Evolutionary conservation across 2,329 filamentous ascomycete genomes (phyloP), one percentile per base, ranked within the genome.

Genomic region (Didymella lethalis): DNA sequence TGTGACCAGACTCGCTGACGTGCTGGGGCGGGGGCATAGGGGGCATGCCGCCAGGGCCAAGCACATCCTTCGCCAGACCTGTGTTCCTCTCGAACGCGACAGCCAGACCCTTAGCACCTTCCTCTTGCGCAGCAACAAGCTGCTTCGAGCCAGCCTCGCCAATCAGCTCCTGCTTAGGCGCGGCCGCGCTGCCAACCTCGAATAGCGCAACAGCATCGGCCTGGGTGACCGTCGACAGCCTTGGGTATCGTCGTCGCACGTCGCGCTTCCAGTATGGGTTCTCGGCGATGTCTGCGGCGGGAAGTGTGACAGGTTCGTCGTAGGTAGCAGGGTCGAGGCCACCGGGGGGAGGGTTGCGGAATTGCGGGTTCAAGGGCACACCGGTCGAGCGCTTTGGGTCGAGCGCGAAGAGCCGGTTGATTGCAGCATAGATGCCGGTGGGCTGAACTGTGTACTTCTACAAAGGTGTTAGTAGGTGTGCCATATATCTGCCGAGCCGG

Each of bases 201-300:
- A 99, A 83, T 69, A 99, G 86, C 41, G 90, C 90, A 25, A 95
- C 95, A 50, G 92, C 88, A 78, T 98, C 91, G 46, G 86, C 86
- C 83, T 98, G 95, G 59, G 83, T 89, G 62, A 99, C 86, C 45
- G 91, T 88, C 73, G 90, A 94, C 56, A 90, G 84, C 69, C 84
- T 85, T 31, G 95, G 91, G 81, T 98, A 98, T 71, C 84, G 85
- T 71, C 95, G 87, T 70, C 95, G 90, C 62, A 83, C 79, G 75
- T 99, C 95, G 72, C 95, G 93, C 85, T 96, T 96, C 92, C 93
- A 99, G 83, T 97, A 96, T 36, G 92, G 88, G 81, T 96, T 96
- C 78, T 94, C 91, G 71, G 92, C 92, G 70, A 96, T 88, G 77
- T 96, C 92, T 67, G 85, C 91, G 2, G 92, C 91, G n/a, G 92